Percentiles rank a stretch among this genome's conserved stretches.
Conservation (phyloP, 2,329 filamentous ascomycete species). For the Metarhizium humberi region DNA sequence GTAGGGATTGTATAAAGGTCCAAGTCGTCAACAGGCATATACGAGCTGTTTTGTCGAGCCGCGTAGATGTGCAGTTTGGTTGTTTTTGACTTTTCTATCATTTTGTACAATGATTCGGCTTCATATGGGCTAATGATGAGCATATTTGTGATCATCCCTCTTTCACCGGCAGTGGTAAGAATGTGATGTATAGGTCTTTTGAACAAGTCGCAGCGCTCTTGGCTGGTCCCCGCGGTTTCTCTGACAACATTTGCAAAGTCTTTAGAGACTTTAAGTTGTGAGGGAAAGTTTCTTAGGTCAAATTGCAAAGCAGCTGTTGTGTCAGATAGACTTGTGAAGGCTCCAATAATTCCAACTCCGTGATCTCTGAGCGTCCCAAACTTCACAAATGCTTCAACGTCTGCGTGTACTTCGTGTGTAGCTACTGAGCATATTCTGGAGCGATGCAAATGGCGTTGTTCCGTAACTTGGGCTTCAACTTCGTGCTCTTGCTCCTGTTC, state of each 20-base stretch:
- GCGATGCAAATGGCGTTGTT: constrained; percentile 31
- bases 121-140: constrained; percentile 28
- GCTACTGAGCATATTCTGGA: constrained; percentile 16
- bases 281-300: constrained; percentile 8
- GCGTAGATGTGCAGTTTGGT: constrained; percentile 43
- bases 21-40: constrained; percentile 1
- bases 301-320: constrained; percentile 12
- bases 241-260: constrained; percentile 7
- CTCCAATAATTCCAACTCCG: not conserved
- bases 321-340: constrained; percentile 5
- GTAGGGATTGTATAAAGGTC: not conserved
- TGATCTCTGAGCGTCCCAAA: not conserved
- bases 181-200: constrained; percentile 17
- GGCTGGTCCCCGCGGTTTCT: not conserved
- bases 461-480: constrained; percentile 42
- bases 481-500: constrained; percentile 48
- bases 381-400: constrained; percentile 20
- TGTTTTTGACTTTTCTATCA: constrained; percentile 22
- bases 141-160: not conserved
- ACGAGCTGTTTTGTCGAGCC: constrained; percentile 11
- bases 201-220: constrained; percentile 9
- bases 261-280: not conserved
- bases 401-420: constrained; percentile 30
- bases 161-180: constrained; percentile 5
- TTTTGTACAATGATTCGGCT: constrained; percentile 38